phyloP scores from a whole-genome alignment of 495 filamentous ascomycete genomes.

The Penicillium nucicola region DNA sequence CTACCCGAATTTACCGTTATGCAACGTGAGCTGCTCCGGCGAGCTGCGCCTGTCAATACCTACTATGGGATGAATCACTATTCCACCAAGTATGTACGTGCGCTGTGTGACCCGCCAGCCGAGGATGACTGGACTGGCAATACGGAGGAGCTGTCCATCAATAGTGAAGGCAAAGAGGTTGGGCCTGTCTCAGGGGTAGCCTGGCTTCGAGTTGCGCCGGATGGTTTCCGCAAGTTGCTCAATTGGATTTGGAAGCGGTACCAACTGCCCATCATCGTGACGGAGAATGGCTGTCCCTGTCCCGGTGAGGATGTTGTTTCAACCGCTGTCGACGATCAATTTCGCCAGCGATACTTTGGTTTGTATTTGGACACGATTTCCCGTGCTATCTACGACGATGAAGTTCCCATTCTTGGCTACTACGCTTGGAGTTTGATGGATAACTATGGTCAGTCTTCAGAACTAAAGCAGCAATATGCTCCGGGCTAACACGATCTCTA shows the following conservation, averaged over 20 bases:
- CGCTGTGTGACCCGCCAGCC: slow-evolving; percentile 30
- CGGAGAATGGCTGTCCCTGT: slow-evolving; percentile 70
- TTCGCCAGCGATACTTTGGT: slow-evolving; percentile 62
- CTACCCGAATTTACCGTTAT: slow-evolving; percentile 58
- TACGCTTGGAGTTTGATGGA: slow-evolving; percentile 73
- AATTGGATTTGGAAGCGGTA: slow-evolving; percentile 69
- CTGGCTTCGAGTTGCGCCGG: slow-evolving; percentile 58
- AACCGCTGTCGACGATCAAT: slow-evolving; percentile 61
- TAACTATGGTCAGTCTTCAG: slow-evolving; percentile 17
- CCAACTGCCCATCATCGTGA: slow-evolving; percentile 63
- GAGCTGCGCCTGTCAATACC: slow-evolving; percentile 56
- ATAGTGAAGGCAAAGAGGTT: slow-evolving; percentile 58
- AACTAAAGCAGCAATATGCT: too few species aligned
- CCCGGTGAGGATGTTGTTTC: slow-evolving; percentile 62
- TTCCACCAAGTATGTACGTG: slow-evolving; percentile 63
- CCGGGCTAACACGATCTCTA: background rate
- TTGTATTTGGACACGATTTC: slow-evolving; percentile 64
- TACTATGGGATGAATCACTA: slow-evolving; percentile 79
- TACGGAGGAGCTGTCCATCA: slow-evolving; percentile 54
- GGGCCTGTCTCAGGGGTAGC: slow-evolving; percentile 63
- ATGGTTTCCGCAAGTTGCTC: slow-evolving; percentile 65
- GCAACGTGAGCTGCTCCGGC: slow-evolving; percentile 52
- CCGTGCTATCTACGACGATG: slow-evolving; percentile 55
- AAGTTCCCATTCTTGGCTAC: slow-evolving; percentile 61
- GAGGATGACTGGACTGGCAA: slow-evolving; percentile 62